Base-by-base conservation (phyloP, 2,329 filamentous ascomycete species). In the Aspergillus sp. region DNA sequence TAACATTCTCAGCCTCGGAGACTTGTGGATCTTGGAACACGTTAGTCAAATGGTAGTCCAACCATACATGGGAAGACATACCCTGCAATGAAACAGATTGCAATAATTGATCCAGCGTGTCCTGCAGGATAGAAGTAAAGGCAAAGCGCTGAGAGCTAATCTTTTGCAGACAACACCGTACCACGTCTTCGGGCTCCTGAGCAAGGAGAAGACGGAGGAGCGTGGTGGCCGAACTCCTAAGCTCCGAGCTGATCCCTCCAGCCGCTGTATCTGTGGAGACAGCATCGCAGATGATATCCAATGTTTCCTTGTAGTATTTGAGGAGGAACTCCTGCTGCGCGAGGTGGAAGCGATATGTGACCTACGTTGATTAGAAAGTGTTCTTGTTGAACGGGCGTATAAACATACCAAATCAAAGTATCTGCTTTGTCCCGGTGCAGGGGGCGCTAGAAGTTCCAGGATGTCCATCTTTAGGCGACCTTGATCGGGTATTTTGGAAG, bases 301-400 rank as follows among this genome's bases (percentile, higher is more conserved):
- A 53, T 14, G 65, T 60, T 42, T 72, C 65, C 14, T 68, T 57
- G 2, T 61, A 57, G 51, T 73, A 61, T 46, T 69, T 71, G 13
- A 56, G 51, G 8, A 73, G 54, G 45, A 73, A 75, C 30, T 74
- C 71, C 53, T 71, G 65, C 49, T 70, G 71, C 8, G 70, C 65
- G 19, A 74, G 57, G 40, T 66, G 62, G 49, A 73, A 75, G 7
- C 73, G 69, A 55, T 75, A 75, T 3, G 70, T 67, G 10, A 74
- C 60, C 61, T 68, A 55, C 1, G 42, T 32, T 51, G 47, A 50
- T 42, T 41, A 41, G 20, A 19, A 13, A 38, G 7, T 20, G n/a
- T 22, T 32, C 35, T 19, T 17, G 43, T n/a, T 11, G 14, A 30
- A 49, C 11, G n/a, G 43, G 30, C 11, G 6, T 24, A 32, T 19